Evolutionary conservation across 805 yeast species (phyloP).

Genomic region (Ogataea pini): DNA sequence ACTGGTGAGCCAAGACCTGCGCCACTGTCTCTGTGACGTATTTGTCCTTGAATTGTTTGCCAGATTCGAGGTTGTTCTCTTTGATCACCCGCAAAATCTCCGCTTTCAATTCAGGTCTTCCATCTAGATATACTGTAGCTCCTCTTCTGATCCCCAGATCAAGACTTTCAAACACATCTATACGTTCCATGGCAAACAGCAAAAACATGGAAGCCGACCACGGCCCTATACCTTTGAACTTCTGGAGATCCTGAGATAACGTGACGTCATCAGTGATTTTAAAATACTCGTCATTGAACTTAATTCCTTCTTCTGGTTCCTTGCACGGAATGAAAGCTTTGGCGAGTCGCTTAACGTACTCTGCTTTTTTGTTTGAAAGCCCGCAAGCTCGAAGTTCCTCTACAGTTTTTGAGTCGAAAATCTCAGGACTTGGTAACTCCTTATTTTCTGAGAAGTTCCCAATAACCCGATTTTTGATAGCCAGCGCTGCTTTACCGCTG

Average conservation of each 20-base stretch:
- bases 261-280: slow-evolving; percentile 17
- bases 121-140: slow-evolving; percentile 58
- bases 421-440: slow-evolving; percentile 53
- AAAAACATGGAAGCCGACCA: slow-evolving; percentile 94
- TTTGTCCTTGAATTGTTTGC: slow-evolving; percentile 13
- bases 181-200: slow-evolving; percentile 62
- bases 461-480: slow-evolving; percentile 49
- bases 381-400: slow-evolving; percentile 66
- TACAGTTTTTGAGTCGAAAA: slow-evolving; percentile 40
- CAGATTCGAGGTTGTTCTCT: slow-evolving; percentile 5
- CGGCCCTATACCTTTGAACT: slow-evolving; percentile 69
- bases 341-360: slow-evolving; percentile 59
- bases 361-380: slow-evolving; percentile 64
- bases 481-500: slow-evolving; percentile 76
- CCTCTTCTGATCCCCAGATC: slow-evolving; percentile 90
- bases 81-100: slow-evolving; percentile 44
- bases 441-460: slow-evolving; percentile 14
- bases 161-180: slow-evolving; percentile 72
- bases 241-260: slow-evolving; percentile 21
- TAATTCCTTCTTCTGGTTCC: slow-evolving; percentile 19
- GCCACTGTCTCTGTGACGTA: slow-evolving; percentile 57
- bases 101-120: slow-evolving; percentile 49
- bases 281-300: slow-evolving; percentile 22
- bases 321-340: slow-evolving; percentile 44
- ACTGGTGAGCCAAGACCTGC: slow-evolving; percentile 54